Percentiles rank a stretch among this genome's conserved stretches.
Evolutionary conservation across 805 yeast genomes (phyloP).

Genomic region (Clavispora asparagi): DNA sequence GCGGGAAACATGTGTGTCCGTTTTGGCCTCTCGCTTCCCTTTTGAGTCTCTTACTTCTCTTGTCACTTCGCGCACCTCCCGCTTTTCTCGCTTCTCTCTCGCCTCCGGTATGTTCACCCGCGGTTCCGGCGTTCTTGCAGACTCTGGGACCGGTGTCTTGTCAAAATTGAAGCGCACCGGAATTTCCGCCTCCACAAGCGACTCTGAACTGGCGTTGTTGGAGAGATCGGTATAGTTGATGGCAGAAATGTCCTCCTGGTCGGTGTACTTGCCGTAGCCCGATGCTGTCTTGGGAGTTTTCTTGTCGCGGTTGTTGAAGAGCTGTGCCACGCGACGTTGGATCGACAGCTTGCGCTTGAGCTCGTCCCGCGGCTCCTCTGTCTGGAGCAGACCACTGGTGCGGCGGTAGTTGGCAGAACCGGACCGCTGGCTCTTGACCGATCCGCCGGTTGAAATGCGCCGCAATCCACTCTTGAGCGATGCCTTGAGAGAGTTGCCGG

Average conservation of each 20-base stretch:
- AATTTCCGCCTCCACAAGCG: conserved; percentile 1
- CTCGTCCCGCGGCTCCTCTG: conserved; percentile 1
- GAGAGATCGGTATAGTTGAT: conserved; percentile 21
- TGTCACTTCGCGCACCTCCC: background rate
- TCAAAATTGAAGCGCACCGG: conserved; percentile 5
- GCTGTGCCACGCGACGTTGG: conserved; percentile 50
- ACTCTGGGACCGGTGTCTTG: background rate
- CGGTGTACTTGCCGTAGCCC: conserved; percentile 80
- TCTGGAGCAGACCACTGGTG: conserved; percentile 24
- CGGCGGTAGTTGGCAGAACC: conserved; percentile 15
- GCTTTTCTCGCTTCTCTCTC: no score
- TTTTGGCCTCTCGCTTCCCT: background rate
- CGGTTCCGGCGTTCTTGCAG: no score
- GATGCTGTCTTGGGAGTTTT: conserved; percentile 59
- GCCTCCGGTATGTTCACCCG: no score
- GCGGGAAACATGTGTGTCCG: background rate
- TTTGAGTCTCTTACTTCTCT: background rate
- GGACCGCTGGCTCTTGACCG: conserved; percentile 12
- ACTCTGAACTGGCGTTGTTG: conserved; percentile 23
- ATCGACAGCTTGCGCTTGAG: conserved; percentile 31
- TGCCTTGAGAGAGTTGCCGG: conserved; percentile 37
- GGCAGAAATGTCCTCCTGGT: conserved; percentile 20
- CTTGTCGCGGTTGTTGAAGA: conserved; percentile 36
- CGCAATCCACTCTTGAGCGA: conserved; percentile 30
- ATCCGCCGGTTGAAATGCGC: conserved; percentile 37